Evolutionary conservation across 1,139 yeast genomes (phyloP), one percentile per base, ranked within the genome.

Genomic region (Candida albicans): DNA sequence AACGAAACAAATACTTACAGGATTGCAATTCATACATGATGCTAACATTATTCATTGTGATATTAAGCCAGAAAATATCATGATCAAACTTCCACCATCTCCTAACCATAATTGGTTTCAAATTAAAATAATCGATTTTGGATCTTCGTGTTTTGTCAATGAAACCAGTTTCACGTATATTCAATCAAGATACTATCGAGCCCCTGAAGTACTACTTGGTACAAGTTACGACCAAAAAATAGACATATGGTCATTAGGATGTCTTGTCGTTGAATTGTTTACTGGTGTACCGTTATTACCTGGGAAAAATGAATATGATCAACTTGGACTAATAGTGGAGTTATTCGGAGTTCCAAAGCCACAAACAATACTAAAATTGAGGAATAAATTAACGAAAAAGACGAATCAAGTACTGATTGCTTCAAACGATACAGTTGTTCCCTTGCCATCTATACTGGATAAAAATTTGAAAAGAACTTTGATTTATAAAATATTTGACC

Each of bases 181-280:
- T 37, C 88, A 82, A 55, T 82, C 87, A 1, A 56, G 88, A 36
- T 82, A 75, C 53, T 82, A 82, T 54, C 61, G 88, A 44, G 85
- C 88, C 12, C 90, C 96, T 0, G 96, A 89, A 59, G 90, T 89
- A 3, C 69, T 87, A 33, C 57, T 88, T n/a, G 96, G 96, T 1
- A 82, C 89, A 46, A 74, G 80, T 28, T 89, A 89, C 60, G 73
- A 79, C 44, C 70, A 75, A 26, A 79, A 79, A 53, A 86, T 87
- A 44, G 96, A 87, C 59, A 77, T 87, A 49, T 87, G 96, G 96
- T 84, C 93, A 4, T 64, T 84, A 48, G 93, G 87, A 0, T 78
- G 91, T 45, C 78, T 87, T 34, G 61, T 84, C 13, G 79, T 82
- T 1, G 96, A 87, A 57, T 59, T 87, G 39, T 75, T 72, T 43